Base-by-base conservation (phyloP, 208 protist genomes). In the Herpetomonas samuelpessoai region DNA sequence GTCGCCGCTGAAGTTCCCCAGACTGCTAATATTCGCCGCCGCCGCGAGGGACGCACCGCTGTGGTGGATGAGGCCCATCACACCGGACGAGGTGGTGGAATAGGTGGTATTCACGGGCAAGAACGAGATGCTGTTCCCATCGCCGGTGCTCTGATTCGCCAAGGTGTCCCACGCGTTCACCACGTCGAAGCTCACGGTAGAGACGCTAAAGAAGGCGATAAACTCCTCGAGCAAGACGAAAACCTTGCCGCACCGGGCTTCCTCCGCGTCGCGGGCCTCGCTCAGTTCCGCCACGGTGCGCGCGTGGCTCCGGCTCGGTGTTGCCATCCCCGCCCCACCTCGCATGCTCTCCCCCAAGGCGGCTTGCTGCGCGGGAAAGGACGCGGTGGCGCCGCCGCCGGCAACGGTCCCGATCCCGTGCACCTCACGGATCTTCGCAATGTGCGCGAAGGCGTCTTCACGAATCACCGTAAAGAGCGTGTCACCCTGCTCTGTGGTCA, bases 171-270 rank as follows among this genome's bases (percentile, higher is more conserved):
- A 31, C 19, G 27, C 24, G 10, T 14, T 7, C 24, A 10, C 41
- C 1, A 35, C 21, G 2, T 48, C 44, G 16, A 22, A 22, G 44
- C 22, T 22, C 16, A 48, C 44, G 44, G 44, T 48, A 19, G 55
- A 49, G 12, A 87, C 57, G 14, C 62, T 62, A 44, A 87, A 87
- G 61, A 81, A 83, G 41, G 65, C 59, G 52, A 83, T 53, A 61
- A 87, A 87, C 62, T 87, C 68, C 10, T 66, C 50, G 6, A 72
- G 35, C 0, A 73, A 55, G 46, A 86, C 79, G 50, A 70, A 77
- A 22, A 38, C 38, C 21, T 62, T 49, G 3, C 70, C 71, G 18
- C 31, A 44, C 1, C 4, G 18, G 35, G 67, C 30, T 38, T 76
- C 64, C 7, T 41, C 50, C 16, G 26, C 22, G 2, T 31, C 2